A percentile compares a stretch with the other conserved stretches of the same genome.
These are phyloP conservation scores for Suhomyces prunicola DNA, from an alignment of 805 yeast species.

Conservation along the genomic window DNA sequence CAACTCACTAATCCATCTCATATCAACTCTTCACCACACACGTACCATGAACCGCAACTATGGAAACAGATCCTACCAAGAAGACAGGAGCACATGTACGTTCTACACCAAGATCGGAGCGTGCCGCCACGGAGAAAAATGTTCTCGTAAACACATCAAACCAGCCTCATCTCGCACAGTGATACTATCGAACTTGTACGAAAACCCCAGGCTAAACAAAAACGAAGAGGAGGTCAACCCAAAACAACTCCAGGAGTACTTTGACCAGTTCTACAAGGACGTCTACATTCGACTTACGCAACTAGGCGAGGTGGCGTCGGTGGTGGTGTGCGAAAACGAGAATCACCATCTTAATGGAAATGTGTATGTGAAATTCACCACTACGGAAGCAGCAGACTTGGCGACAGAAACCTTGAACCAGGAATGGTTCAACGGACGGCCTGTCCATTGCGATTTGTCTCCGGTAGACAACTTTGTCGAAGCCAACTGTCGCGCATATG, in stretches of 20 bases:
- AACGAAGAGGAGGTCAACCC: conserved; percentile 29
- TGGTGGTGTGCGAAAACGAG: conserved; percentile 79
- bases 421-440: conserved; percentile 79
- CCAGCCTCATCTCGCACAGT: conserved; percentile 68
- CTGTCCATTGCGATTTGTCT: conserved; percentile 74
- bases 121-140: conserved; percentile 87
- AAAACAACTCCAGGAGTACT: conserved; percentile 41
- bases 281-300: conserved; percentile 58
- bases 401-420: conserved; percentile 65
- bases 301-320: conserved; percentile 51
- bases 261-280: conserved; percentile 69
- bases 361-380: conserved; percentile 65
- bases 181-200: conserved; percentile 60
- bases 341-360: conserved; percentile 84
- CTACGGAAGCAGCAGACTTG: conserved; percentile 53
- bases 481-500: conserved; percentile 74
- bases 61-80: not conserved
- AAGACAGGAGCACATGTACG: conserved; percentile 31
- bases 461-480: conserved; percentile 71
- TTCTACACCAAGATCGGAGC: conserved; percentile 86
- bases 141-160: conserved; percentile 68
- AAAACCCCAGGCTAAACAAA: conserved; percentile 50
- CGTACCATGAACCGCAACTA: not conserved
- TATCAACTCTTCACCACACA: not conserved
- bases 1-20: not conserved